Base-by-base conservation (phyloP, 768 basidiomycete genomes). In the Exidia glandulosa region DNA sequence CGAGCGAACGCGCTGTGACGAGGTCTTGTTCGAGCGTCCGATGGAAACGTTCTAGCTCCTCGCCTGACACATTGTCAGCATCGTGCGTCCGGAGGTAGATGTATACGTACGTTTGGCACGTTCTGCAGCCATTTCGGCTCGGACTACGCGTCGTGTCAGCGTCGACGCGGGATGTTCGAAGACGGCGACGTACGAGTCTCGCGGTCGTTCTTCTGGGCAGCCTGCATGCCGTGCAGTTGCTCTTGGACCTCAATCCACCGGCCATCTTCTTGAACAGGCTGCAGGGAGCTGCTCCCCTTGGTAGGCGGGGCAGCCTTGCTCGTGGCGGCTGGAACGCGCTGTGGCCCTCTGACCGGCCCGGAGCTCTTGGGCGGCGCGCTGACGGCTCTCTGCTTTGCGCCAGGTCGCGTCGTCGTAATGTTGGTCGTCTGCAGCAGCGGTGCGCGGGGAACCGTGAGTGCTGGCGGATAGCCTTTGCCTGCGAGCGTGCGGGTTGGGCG, bases 331-430 rank as follows among this genome's bases (percentile, higher is more conserved):
- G n/a, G n/a, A n/a, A n/a, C n/a, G n/a, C n/a, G n/a, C n/a, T n/a
- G n/a, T n/a, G n/a, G n/a, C n/a, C n/a, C n/a, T n/a, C n/a, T n/a
- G n/a, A n/a, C n/a, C n/a, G n/a, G n/a, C n/a, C n/a, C n/a, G n/a
- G n/a, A n/a, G n/a, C n/a, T n/a, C n/a, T n/a, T 77, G 2, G 86
- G 85, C 6, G 87, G 86, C 2, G 87, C 85, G 64, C 85, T 89
- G 0, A 81, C 85, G 3, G 87, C 85, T 54, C 87, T 77, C 13
- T 74, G 71, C 0, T 69, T 2, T 47, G 47, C 25, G 27, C 48
- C 10, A 23, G 23, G 37, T 29, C 27, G 31, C 56, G 29, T 61
- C 55, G 52, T 13, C 12, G n/a, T n/a, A n/a, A n/a, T 54, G 23
- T 54, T 54, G n/a, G 52, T 12, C 25, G 12, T 54, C 23, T 25